These are phyloP conservation scores for Bothriochloa decipiens DNA, from an alignment of 176 grass and related monocot species.

Conservation along the genomic window DNA sequence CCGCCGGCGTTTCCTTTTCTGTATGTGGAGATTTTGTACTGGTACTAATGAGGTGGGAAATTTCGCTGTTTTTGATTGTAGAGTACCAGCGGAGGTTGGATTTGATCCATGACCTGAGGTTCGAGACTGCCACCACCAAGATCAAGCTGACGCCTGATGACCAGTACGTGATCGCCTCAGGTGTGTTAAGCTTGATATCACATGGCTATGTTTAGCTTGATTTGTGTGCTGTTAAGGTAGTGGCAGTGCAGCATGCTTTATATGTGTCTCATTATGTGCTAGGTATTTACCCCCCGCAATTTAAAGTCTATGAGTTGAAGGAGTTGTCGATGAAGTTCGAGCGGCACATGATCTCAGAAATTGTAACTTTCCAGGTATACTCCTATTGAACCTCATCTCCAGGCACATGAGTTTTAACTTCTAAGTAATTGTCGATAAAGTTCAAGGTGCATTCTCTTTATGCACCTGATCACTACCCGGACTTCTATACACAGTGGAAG, in stretches of 20 bases:
- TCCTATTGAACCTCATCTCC: not conserved
- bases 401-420: not conserved
- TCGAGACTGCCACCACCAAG: conserved; percentile 77
- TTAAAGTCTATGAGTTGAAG: conserved; percentile 90
- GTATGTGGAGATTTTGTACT: not conserved
- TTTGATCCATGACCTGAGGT: conserved; percentile 85
- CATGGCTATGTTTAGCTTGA: not conserved
- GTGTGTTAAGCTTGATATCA: conserved; percentile 30
- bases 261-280: conserved; percentile 20
- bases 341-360: conserved; percentile 88
- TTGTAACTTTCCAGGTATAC: conserved; percentile 84
- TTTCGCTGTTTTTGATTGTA: conserved; percentile 22
- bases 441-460: not conserved
- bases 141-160: conserved; percentile 76
- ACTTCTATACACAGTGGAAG: not conserved
- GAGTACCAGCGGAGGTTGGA: conserved; percentile 79
- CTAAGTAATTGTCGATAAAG: not conserved
- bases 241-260: not conserved
- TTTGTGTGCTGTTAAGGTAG: not conserved
- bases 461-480: not conserved
- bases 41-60: not conserved
- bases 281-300: conserved; percentile 94
- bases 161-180: conserved; percentile 84
- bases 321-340: conserved; percentile 94
- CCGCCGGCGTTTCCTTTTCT: not conserved